Conservation (phyloP, 768 basidiomycete genomes). For the Butyriboletus loyo region DNA sequence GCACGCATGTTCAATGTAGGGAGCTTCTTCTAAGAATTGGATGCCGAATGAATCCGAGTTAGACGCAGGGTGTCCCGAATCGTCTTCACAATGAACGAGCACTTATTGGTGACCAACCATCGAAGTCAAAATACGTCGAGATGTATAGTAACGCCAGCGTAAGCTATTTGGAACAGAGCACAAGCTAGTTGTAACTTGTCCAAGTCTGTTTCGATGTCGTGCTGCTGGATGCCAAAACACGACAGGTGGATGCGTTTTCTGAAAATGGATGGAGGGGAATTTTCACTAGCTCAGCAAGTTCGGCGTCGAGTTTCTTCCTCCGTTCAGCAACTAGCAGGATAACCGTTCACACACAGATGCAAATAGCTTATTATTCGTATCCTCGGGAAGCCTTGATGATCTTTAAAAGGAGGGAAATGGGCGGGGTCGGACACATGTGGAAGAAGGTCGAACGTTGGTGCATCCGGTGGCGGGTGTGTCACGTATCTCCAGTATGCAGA, state of each 20-base stretch:
- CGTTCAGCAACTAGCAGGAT: not conserved
- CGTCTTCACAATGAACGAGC: not conserved
- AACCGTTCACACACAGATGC: not conserved
- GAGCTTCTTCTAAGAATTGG: conserved; percentile 4
- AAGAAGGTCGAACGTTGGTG: not conserved
- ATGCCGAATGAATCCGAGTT: not conserved
- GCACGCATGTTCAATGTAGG: conserved; percentile 5
- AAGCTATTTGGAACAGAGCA: not conserved
- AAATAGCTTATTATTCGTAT: not conserved
- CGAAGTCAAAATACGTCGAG: not conserved
- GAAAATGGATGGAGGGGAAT: not conserved
- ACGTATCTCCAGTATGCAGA: not conserved
- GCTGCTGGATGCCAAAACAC: not conserved
- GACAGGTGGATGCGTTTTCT: not conserved
- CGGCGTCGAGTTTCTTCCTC: not conserved
- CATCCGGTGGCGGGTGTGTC: not conserved
- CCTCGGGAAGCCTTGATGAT: not conserved
- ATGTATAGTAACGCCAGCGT: not conserved
- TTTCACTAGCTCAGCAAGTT: not conserved
- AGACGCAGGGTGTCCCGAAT: not conserved
- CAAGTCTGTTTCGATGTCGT: not conserved
- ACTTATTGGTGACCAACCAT: not conserved
- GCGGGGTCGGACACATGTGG: not conserved
- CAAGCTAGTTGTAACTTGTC: conserved; percentile 5
- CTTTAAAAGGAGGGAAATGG: not conserved